Conservation (phyloP, 495 filamentous ascomycete genomes). For the Hyphodiscus hymeniophilus region DNA sequence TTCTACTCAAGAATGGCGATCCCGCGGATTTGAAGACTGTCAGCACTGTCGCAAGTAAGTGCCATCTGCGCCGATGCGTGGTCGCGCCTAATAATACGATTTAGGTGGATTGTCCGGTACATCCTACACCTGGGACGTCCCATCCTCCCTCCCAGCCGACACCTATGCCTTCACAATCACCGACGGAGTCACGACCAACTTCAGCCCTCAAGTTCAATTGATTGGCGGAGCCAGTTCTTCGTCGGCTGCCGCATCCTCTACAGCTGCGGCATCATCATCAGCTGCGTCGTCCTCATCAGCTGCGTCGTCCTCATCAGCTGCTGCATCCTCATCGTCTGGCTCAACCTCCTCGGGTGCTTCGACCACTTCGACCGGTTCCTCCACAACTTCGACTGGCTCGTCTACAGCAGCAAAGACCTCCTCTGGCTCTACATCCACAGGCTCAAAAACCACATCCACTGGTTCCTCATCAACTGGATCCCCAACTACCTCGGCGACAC, state of each 20-base stretch:
- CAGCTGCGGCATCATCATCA: conserved; percentile 1
- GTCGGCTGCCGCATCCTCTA: conserved; percentile 1
- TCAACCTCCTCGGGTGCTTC: conserved; percentile 1
- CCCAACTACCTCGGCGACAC: neutral
- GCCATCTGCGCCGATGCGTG: neutral
- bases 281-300: neutral
- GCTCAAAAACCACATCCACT: neutral
- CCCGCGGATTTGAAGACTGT: conserved; percentile 5
- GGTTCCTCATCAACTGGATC: too few relatives aligned
- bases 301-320: neutral
- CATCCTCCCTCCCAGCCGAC: conserved; percentile 4
- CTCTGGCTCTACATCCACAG: neutral
- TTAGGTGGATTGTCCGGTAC: conserved; percentile 8
- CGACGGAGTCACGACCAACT: conserved; percentile 9
- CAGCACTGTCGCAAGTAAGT: conserved; percentile 5
- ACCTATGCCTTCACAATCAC: conserved; percentile 14
- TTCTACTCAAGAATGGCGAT: conserved; percentile 10
- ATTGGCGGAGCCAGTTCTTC: neutral
- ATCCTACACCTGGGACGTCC: conserved; percentile 7
- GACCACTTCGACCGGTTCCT: neutral
- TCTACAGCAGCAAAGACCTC: neutral
- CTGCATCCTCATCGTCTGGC: neutral
- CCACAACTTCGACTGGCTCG: conserved; percentile 1
- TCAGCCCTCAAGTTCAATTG: conserved; percentile 11
- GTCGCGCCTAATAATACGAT: neutral